These are phyloP conservation scores for Brassica juncea DNA, from an alignment of 345 rosid species.

Conservation along the genomic window DNA sequence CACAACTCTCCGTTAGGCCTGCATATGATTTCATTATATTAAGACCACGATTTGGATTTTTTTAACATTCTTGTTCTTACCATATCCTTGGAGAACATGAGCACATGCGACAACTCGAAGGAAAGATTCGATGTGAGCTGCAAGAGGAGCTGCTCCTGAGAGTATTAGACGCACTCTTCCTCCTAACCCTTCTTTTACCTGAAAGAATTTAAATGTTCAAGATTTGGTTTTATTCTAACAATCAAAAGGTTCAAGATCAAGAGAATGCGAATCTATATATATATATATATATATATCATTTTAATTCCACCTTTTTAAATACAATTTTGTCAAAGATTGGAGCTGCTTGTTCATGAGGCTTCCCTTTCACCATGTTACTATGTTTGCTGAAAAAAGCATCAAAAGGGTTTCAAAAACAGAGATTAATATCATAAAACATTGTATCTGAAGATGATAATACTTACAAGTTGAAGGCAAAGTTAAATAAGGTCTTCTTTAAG, in stretches of 20 bases:
- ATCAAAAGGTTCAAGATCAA: background rate
- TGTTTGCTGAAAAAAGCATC: conserved; percentile 58
- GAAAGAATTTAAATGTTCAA: conserved; percentile 17
- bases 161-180: conserved; percentile 87
- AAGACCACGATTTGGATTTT: background rate
- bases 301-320: conserved; percentile 66
- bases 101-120: conserved; percentile 94
- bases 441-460: conserved; percentile 31
- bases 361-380: conserved; percentile 63
- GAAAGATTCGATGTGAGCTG: conserved; percentile 83
- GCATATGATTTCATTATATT: background rate
- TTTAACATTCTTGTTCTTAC: conserved; percentile 43
- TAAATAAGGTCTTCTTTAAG: conserved; percentile 59
- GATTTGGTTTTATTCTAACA: background rate
- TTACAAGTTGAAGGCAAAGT: conserved; percentile 75
- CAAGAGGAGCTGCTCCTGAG: conserved; percentile 95
- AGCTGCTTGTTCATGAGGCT: conserved; percentile 65
- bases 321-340: conserved; percentile 86
- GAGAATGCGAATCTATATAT: background rate
- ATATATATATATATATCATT: background rate
- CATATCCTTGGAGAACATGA: conserved; percentile 98
- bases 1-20: conserved; percentile 98
- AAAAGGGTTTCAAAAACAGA: conserved; percentile 7
- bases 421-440: background rate
- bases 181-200: conserved; percentile 94